These are phyloP conservation scores for Calocera cornea DNA, from an alignment of 768 basidiomycete genomes.

Conservation along the genomic window DNA sequence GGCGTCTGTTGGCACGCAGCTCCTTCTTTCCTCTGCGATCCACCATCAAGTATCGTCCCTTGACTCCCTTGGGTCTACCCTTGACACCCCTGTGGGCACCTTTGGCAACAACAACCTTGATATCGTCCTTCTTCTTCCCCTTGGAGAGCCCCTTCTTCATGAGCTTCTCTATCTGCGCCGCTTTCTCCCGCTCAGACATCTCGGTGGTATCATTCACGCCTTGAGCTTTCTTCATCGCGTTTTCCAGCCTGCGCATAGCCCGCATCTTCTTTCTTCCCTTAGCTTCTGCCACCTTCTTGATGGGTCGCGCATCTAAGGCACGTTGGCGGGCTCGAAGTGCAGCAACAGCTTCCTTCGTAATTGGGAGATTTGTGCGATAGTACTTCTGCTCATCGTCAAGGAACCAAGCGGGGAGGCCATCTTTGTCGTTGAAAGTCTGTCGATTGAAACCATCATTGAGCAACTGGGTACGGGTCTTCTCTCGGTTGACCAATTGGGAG, in stretches of 20 bases:
- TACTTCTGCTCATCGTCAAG: constrained; percentile 87
- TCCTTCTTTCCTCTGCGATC: constrained; percentile 90
- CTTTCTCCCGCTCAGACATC: constrained; percentile 90
- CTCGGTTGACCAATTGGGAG: constrained; percentile 76
- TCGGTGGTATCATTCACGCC: constrained; percentile 78
- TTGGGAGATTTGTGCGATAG: constrained; percentile 89
- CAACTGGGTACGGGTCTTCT: constrained; percentile 75
- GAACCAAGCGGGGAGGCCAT: constrained; percentile 90
- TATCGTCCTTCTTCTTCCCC: constrained; percentile 50
- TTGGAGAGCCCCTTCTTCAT: constrained; percentile 68
- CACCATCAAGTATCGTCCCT: constrained; percentile 90
- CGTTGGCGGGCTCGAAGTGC: constrained; percentile 80
- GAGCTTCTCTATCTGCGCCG: constrained; percentile 80
- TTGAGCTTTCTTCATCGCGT: constrained; percentile 91
- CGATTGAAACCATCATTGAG: constrained; percentile 94
- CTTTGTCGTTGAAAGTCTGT: constrained; percentile 81
- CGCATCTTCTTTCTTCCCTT: constrained; percentile 94
- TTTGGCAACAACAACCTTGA: constrained; percentile 84
- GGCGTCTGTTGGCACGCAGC: constrained; percentile 72
- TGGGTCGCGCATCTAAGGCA: constrained; percentile 88
- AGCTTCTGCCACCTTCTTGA: constrained; percentile 97
- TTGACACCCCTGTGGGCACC: constrained; percentile 79
- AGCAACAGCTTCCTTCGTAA: constrained; percentile 87
- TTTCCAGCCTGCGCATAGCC: constrained; percentile 71
- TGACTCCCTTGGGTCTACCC: constrained; percentile 89